phyloP scores from a whole-genome alignment of 1,284 basidiomycete species.

The Microbotryum lychnidis-dioicae region DNA sequence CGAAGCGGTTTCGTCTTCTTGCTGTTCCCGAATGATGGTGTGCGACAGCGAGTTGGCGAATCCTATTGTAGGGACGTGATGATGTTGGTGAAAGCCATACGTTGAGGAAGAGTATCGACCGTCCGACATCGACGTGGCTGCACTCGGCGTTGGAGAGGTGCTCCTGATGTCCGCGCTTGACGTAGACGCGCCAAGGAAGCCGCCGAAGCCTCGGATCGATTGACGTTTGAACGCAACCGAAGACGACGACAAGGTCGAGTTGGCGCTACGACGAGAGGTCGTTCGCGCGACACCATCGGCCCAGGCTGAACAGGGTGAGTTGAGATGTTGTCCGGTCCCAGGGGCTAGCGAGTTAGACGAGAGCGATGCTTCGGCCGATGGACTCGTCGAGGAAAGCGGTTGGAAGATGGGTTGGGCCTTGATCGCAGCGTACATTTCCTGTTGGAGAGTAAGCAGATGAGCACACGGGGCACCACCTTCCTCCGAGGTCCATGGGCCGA shows the following conservation, averaged over 20 bases:
- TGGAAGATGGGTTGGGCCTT: slow-evolving; percentile 85
- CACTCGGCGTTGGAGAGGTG: slow-evolving; percentile 73
- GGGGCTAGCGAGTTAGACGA: slow-evolving; percentile 17
- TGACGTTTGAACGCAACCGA: slow-evolving; percentile 28
- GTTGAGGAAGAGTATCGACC: slow-evolving; percentile 33
- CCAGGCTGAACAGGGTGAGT: slow-evolving; percentile 33
- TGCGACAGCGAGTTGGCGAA: slow-evolving; percentile 93
- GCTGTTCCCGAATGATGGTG: slow-evolving; percentile 87
- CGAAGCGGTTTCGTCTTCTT: slow-evolving; percentile 56
- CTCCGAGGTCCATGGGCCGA: too few relatives aligned
- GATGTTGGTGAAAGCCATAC: slow-evolving; percentile 5
- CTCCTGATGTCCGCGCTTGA: slow-evolving; percentile 25
- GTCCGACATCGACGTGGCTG: slow-evolving; percentile 73
- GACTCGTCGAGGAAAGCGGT: slow-evolving; percentile 43
- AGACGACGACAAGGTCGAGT: slow-evolving; percentile 8
- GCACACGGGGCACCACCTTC: background rate
- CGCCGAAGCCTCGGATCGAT: slow-evolving; percentile 34
- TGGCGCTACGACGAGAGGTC: slow-evolving; percentile 23
- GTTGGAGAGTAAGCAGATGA: background rate
- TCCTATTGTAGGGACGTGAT: slow-evolving; percentile 44
- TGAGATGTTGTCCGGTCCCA: background rate
- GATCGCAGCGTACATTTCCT: slow-evolving; percentile 92
- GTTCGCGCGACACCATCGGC: slow-evolving; percentile 20
- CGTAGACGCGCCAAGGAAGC: slow-evolving; percentile 28
- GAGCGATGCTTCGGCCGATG: slow-evolving; percentile 1